Base-by-base conservation (phyloP, 2,329 filamentous ascomycete species). In the Chaetomium globosum region DNA sequence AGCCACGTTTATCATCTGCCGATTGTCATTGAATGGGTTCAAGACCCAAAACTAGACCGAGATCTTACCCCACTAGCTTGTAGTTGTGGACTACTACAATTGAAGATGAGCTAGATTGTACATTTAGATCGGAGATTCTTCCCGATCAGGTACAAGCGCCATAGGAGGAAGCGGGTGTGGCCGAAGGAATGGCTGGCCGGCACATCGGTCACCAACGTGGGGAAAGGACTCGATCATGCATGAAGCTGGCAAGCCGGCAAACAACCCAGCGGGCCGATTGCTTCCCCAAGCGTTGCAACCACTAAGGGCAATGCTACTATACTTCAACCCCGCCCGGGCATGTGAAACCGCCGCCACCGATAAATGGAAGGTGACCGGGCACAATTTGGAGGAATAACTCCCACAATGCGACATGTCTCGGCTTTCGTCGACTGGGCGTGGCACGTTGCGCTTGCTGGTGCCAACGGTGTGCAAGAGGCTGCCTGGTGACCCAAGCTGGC, bases 361-460 rank as follows among this genome's bases (percentile, higher is more conserved):
- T 10, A 53, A 23, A 43, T 19, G 59, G 59, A 54, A 61, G 59
- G 59, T 61, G 59, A 54, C 59, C 28, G 9, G 43, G 31, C n/a
- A 26, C 8, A 16, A 26, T 9, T 13, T 28, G 43, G 43, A 10
- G n/a, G 13, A 48, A 21, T n/a, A 8, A 21, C 6, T 48, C 23
- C 28, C 13, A 16, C 48, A 30, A 52, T 52, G 49, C 49, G 30
- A 43, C 26, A 48, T 63, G 53, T 56, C 53, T 57, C 60, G 39
- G 13, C 5, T 19, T 39, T 52, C 3, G 21, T 46, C 46, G 23
- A 43, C 30, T 51, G 26, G 13, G 12, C 28, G 26, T 26, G 43
- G 61, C 54, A 58, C 61, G 30, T 46, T 58, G 46, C 23, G 19
- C 5, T 58, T 52, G 53, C n/a, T 52, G 13, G 43, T 19, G 6